phyloP scores from a whole-genome alignment of 2,329 filamentous ascomycete species.

The Hypoxylon sp. region DNA sequence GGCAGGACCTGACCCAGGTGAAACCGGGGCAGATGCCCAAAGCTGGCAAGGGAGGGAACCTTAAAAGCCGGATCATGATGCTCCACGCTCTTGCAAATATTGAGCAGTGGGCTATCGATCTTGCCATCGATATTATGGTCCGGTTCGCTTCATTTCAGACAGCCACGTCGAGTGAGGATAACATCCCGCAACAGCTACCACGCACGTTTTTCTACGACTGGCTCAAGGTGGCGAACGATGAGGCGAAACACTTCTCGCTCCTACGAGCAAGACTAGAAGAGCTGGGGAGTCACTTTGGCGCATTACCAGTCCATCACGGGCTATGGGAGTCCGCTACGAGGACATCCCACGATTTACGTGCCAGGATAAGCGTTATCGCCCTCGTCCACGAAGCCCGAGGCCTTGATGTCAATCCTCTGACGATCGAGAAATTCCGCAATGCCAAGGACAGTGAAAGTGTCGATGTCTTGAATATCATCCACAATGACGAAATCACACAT shows the following conservation, averaged over 20 bases:
- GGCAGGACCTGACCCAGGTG: conserved; percentile 58
- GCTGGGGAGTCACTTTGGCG: conserved; percentile 61
- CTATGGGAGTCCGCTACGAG: conserved; percentile 61
- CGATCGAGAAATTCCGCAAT: conserved; percentile 62
- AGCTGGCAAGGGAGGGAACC: conserved; percentile 58
- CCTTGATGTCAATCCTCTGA: conserved; percentile 63
- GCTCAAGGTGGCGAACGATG: conserved; percentile 64
- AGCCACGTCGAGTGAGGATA: conserved; percentile 34
- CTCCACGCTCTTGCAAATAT: conserved; percentile 64
- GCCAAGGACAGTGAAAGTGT: conserved; percentile 60
- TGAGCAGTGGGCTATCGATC: conserved; percentile 64
- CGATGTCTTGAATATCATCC: conserved; percentile 59
- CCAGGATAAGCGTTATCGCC: conserved; percentile 63
- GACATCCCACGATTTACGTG: conserved; percentile 61
- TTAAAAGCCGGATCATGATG: conserved; percentile 62
- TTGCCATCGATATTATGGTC: conserved; percentile 64
- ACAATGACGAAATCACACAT: conserved; percentile 65
- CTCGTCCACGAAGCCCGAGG: conserved; percentile 64
- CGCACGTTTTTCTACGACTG: conserved; percentile 64
- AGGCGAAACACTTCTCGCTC: conserved; percentile 64
- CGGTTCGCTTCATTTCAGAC: conserved; percentile 62
- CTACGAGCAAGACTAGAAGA: conserved; percentile 62
- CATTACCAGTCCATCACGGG: conserved; percentile 62
- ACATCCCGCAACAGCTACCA: conserved; percentile 53
- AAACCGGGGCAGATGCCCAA: conserved; percentile 59